phyloP scores from a whole-genome alignment of 768 basidiomycete genomes.

The Boletus reticuloceps region DNA sequence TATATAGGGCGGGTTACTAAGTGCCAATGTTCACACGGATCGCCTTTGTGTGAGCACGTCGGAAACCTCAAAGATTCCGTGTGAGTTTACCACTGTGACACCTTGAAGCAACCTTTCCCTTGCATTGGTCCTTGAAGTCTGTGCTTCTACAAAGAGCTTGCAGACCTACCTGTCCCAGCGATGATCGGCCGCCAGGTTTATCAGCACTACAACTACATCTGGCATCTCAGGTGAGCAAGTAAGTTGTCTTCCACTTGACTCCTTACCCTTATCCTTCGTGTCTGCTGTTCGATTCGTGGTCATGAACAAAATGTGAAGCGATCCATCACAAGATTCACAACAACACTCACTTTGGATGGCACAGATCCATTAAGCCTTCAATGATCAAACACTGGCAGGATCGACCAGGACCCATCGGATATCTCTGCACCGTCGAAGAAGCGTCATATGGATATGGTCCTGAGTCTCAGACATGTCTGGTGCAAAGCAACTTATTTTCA shows the following conservation, averaged over 20 bases:
- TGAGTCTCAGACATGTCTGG: too few relatives aligned
- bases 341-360: constrained; percentile 29
- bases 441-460: too few relatives aligned
- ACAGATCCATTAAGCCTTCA: constrained; percentile 1
- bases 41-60: too few relatives aligned
- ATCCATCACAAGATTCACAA: constrained; percentile 34
- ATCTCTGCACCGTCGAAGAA: too few relatives aligned
- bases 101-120: constrained; percentile 1
- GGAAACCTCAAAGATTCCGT: too few relatives aligned
- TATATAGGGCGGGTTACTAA: too few relatives aligned
- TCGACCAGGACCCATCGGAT: too few relatives aligned
- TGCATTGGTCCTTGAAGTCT: constrained; percentile 15
- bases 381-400: too few relatives aligned
- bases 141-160: constrained; percentile 34
- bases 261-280: constrained; percentile 29
- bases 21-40: too few relatives aligned
- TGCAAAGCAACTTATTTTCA: too few relatives aligned
- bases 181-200: constrained; percentile 19
- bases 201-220: constrained; percentile 10
- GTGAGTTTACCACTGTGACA: too few relatives aligned
- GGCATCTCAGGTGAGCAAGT: constrained; percentile 14
- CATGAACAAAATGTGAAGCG: constrained; percentile 49
- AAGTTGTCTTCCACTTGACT: neutral
- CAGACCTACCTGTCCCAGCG: constrained; percentile 39
- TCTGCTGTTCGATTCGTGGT: constrained; percentile 48